phyloP scores from a whole-genome alignment of 257 asterid genomes.

The Jacaranda mimosifolia region DNA sequence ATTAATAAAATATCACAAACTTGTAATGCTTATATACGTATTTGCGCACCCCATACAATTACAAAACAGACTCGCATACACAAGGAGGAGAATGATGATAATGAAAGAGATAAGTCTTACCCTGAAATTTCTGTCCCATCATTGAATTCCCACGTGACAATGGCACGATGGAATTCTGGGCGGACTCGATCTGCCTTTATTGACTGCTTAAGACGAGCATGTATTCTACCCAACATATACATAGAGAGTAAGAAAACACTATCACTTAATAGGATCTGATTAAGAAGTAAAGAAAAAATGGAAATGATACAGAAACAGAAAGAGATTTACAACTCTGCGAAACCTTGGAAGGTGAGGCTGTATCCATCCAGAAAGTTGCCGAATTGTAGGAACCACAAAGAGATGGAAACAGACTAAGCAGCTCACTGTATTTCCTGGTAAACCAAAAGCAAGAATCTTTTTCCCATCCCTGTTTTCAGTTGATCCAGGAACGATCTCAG shows the following conservation, averaged over 20 bases:
- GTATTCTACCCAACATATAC: constrained; percentile 64
- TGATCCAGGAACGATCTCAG: constrained; percentile 67
- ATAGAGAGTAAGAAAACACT: constrained; percentile 32
- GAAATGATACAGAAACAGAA: constrained; percentile 32
- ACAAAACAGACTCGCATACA: neutral
- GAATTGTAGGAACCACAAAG: constrained; percentile 90
- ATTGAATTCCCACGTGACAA: constrained; percentile 70
- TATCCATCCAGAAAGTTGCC: constrained; percentile 88
- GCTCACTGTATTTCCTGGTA: constrained; percentile 99
- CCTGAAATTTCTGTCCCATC: constrained; percentile 67
- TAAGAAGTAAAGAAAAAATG: constrained; percentile 20
- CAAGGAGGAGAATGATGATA: constrained; percentile 10
- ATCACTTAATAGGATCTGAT: constrained; percentile 31
- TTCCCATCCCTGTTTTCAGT: constrained; percentile 44
- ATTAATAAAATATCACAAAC: constrained; percentile 17
- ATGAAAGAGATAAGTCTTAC: constrained; percentile 52
- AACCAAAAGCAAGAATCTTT: constrained; percentile 92
- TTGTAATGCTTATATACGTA: constrained; percentile 3
- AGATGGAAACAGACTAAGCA: constrained; percentile 93
- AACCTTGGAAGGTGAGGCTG: constrained; percentile 91
- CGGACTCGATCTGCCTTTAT: constrained; percentile 80
- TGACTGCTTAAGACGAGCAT: constrained; percentile 83
- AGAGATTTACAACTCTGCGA: constrained; percentile 37
- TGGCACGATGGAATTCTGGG: constrained; percentile 85
- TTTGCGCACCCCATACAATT: constrained; percentile 6